These are phyloP conservation scores for Leptoxyphium fumago DNA, from an alignment of 2,329 filamentous ascomycete genomes.

Conservation along the genomic window DNA sequence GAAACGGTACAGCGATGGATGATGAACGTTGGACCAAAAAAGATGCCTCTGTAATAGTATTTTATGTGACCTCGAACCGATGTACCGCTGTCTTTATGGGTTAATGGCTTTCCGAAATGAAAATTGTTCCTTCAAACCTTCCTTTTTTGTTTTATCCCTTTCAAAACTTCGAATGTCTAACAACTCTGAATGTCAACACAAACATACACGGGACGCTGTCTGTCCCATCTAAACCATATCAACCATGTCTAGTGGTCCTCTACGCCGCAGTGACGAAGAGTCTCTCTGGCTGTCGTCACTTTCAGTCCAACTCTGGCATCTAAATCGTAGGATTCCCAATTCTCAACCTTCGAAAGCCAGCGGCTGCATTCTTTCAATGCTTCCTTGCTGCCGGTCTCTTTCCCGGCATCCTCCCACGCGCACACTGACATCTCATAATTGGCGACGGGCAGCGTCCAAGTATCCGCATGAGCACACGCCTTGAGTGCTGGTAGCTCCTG, in stretches of 20 bases:
- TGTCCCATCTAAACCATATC: no score
- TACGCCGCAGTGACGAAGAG: slow-evolving; percentile 30
- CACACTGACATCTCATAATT: slow-evolving; percentile 78
- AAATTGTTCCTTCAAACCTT: neutral
- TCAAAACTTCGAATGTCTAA: no score
- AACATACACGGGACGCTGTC: no score
- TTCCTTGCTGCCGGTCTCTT: slow-evolving; percentile 23
- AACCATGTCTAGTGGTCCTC: neutral
- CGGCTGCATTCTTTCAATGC: slow-evolving; percentile 47
- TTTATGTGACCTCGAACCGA: neutral
- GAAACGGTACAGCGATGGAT: no score
- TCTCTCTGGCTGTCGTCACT: slow-evolving; percentile 54
- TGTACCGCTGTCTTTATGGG: neutral
- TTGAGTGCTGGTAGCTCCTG: slow-evolving; percentile 42
- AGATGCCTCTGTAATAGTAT: neutral
- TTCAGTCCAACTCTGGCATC: slow-evolving; percentile 62
- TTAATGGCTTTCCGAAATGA: neutral
- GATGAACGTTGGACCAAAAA: no score
- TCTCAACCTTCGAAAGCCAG: slow-evolving; percentile 51
- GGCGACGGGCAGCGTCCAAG: slow-evolving; percentile 58
- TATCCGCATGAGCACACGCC: slow-evolving; percentile 39
- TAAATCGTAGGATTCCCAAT: slow-evolving; percentile 57
- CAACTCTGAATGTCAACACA: no score
- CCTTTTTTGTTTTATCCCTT: no score
- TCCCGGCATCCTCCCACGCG: slow-evolving; percentile 53